Base-by-base conservation (phyloP, 352 stramenopile genomes). In the Phytophthora kernoviae region DNA sequence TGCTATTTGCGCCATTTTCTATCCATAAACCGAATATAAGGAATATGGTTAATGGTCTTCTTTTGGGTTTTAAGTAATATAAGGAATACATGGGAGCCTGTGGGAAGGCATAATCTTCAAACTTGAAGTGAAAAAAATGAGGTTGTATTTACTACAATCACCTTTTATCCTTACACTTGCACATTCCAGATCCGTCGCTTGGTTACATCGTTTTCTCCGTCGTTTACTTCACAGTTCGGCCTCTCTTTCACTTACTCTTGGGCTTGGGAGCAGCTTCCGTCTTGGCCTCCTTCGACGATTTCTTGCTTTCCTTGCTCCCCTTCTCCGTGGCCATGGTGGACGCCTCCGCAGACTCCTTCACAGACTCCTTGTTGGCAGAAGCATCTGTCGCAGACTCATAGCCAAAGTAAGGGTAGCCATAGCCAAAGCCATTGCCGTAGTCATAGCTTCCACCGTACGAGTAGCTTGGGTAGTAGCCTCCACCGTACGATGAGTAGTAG, bases 271-370 rank as follows among this genome's bases (percentile, higher is more conserved):
- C 33, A 2, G 4, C 9, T 39, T 39, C 33, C 33, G 9, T 14
- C 33, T 39, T 39, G 33, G 33, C 11, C 14, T 39, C 33, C 33
- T 39, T 39, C 33, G 33, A 30, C 24, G 24, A 30, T 6, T 30
- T 39, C 33, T 39, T 39, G 33, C 33, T 39, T n/a, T 39, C 33
- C 33, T n/a, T n/a, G n/a, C n/a, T n/a, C n/a, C n/a, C n/a, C n/a
- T 39, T 39, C 33, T 39, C 33, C 9, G 33, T 39, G 4, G 33
- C 3, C 33, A 4, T 39, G 10, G 33, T 15, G 33, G 33, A 15
- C 3, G 39, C 18, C 39, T 44, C 18, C 18, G 11, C 22, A 2
- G 39, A 21, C n/a, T 21, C 18, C 39, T 17, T 24, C 39, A 44
- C 18, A 3, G 39, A 44, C 18, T 44, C 39, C 15, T 44, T 44